Percentiles rank a stretch among this genome's conserved stretches.
Conservation (phyloP, 805 yeast genomes). For the Priceomyces haplophilus region DNA sequence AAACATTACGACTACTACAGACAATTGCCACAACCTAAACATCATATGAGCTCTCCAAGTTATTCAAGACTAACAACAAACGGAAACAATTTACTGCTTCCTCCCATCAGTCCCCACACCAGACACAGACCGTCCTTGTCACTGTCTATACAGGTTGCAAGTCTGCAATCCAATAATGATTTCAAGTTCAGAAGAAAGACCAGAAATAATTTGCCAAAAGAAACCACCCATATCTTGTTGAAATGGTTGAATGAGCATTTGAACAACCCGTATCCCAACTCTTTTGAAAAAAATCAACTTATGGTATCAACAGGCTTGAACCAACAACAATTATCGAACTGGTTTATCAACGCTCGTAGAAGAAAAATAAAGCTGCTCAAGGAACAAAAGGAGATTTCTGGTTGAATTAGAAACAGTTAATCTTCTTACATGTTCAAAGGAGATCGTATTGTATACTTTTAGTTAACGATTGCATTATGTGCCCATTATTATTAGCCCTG, state of each 20-base stretch:
- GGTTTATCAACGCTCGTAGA: conserved; percentile 87
- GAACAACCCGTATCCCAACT: conserved; percentile 82
- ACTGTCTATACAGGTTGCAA: not conserved
- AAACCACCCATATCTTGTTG: conserved; percentile 67
- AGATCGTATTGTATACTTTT: not conserved
- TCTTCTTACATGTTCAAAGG: conserved; percentile 2
- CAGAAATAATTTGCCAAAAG: conserved; percentile 75
- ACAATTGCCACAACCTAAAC: conserved; percentile 5
- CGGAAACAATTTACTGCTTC: not conserved
- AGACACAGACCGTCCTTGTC: not conserved
- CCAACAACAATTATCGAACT: conserved; percentile 75
- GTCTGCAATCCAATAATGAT: conserved; percentile 1
- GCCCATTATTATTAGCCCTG: too few relatives aligned
- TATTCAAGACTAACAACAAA: not conserved
- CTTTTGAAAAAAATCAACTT: conserved; percentile 68
- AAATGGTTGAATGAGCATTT: conserved; percentile 73
- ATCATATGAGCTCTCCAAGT: not conserved
- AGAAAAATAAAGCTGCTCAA: conserved; percentile 58
- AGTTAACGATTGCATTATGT: not conserved
- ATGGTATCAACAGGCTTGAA: conserved; percentile 73
- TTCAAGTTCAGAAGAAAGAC: conserved; percentile 26
- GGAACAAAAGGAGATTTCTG: conserved; percentile 24
- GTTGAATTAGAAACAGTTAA: conserved; percentile 1
- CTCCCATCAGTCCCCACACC: conserved; percentile 1
- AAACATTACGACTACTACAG: conserved; percentile 7